Base-by-base conservation (phyloP, 1,284 basidiomycete species). In the Cutaneotrichosporon cavernicola region DNA sequence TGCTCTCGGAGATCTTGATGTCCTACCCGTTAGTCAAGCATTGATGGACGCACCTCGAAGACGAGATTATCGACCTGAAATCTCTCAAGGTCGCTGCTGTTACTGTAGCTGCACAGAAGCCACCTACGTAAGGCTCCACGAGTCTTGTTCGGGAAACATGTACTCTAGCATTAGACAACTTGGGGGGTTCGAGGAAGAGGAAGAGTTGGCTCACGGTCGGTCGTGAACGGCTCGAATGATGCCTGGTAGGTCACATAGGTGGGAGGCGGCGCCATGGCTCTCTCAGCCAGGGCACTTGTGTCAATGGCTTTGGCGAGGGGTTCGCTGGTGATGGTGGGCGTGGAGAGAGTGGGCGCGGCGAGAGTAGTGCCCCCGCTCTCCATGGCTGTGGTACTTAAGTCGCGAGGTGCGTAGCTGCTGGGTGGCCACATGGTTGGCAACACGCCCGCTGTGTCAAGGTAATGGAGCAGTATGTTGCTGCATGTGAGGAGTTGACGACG, bases 1-100 rank as follows among this genome's bases (percentile, higher is more conserved):
- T 67, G 63, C 63, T 64, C 55, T 67, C 65, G n/a, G 65, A 62
- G 26, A 67, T 67, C 36, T 64, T 64, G 53, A 67, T 67, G 52
- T 67, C 65, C 65, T 67, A 31, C 22, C 22, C 18, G 36, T 58
- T 50, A 58, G 34, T 10, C 34, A 18, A 18, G 53, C 32, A 31
- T n/a, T 3, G 5, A 2, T 9, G 7, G 5, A 50, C 63, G 43
- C 30, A 64, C 65, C 36, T 67, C 65, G 16, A 67, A 60, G 32
- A 67, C 51, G 26, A 67, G 63, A 46, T 67, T 67, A 63, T 67
- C 65, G 21, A 67, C 65, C 36, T 67, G 65, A 55, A 62, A 67
- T 53, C 53, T 47, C 43, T 67, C 65, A 40, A 64, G 60, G 26
- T 67, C 65, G 11, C 63, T 64, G 38, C 5, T 8, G 50, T 61